A percentile compares a stretch with the other conserved stretches of the same genome.
phyloP scores from a whole-genome alignment of 768 basidiomycete genomes.

The Auriscalpium microsporum region DNA sequence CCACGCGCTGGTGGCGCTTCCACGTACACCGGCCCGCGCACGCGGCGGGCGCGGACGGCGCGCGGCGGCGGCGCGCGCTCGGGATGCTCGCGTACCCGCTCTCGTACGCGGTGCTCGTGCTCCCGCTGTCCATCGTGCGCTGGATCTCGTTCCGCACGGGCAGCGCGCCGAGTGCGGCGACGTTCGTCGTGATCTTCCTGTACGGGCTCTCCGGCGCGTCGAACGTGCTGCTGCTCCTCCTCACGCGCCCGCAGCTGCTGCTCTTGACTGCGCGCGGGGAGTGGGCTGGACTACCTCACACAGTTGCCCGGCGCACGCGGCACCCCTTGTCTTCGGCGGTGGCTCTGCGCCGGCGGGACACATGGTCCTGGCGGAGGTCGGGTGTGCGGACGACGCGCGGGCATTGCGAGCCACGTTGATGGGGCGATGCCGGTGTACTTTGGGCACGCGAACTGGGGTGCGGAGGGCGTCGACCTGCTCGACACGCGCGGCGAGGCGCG shows the following conservation, averaged over 20 bases:
- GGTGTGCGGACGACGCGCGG: conserved; percentile 28
- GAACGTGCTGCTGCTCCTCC: conserved; percentile 32
- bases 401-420: conserved; percentile 33
- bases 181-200: conserved; percentile 23
- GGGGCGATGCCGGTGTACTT: conserved; percentile 51
- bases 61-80: not conserved
- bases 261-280: conserved; percentile 18
- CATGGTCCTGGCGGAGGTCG: conserved; percentile 22
- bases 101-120: conserved; percentile 28
- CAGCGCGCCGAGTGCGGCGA: conserved; percentile 23
- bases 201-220: conserved; percentile 31
- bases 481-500: conserved; percentile 81
- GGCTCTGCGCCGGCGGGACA: conserved; percentile 32
- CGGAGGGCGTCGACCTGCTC: conserved; percentile 52
- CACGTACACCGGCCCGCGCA: conserved; percentile 3
- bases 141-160: conserved; percentile 26
- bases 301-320: conserved; percentile 46
- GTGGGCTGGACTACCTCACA: conserved; percentile 59
- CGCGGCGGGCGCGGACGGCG: not conserved
- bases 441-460: conserved; percentile 34
- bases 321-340: conserved; percentile 64
- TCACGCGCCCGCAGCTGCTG: conserved; percentile 27
- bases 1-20: conserved; percentile 28
- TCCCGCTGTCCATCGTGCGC: conserved; percentile 34
- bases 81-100: conserved; percentile 29